Percentiles rank a stretch among this genome's conserved stretches.
These are phyloP conservation scores for Termitomyces sp. DNA, from an alignment of 768 basidiomycete genomes.

Conservation along the genomic window DNA sequence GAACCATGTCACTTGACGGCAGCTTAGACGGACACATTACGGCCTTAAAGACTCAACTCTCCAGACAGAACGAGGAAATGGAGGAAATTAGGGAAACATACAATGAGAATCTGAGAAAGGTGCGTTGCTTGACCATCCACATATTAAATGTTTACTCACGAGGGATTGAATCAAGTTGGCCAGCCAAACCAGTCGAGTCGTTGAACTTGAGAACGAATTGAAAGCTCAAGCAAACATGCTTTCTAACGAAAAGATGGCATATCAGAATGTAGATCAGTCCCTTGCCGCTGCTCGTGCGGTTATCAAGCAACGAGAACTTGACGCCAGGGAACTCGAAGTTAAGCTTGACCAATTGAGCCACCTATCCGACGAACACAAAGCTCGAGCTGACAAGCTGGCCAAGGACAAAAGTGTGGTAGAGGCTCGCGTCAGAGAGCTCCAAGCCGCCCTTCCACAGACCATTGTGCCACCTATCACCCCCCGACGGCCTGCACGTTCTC, in stretches of 20 bases:
- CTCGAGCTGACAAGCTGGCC: constrained; percentile 44
- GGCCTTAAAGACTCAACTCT: constrained; percentile 40
- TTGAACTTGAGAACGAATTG: constrained; percentile 52
- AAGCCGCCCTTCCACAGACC: constrained; percentile 36
- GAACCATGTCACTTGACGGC: constrained; percentile 6
- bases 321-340: constrained; percentile 51
- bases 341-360: constrained; percentile 53
- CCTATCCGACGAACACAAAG: constrained; percentile 43
- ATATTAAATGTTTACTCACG: background rate
- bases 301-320: constrained; percentile 46
- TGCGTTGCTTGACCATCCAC: constrained; percentile 16
- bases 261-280: constrained; percentile 50
- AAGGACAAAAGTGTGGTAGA: constrained; percentile 58
- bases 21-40: constrained; percentile 44
- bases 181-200: constrained; percentile 50
- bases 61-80: constrained; percentile 37
- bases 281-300: constrained; percentile 46
- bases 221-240: constrained; percentile 51
- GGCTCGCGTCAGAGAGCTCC: constrained; percentile 55
- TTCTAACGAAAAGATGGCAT: constrained; percentile 47
- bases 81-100: constrained; percentile 38
- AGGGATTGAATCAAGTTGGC: constrained; percentile 40
- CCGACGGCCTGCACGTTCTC: constrained; percentile 38
- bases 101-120: constrained; percentile 47
- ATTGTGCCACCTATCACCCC: constrained; percentile 28